Evolutionary conservation across 2,329 filamentous ascomycete genomes (phyloP), one percentile per base, ranked within the genome.

Genomic region (Epichloe aotearoae): DNA sequence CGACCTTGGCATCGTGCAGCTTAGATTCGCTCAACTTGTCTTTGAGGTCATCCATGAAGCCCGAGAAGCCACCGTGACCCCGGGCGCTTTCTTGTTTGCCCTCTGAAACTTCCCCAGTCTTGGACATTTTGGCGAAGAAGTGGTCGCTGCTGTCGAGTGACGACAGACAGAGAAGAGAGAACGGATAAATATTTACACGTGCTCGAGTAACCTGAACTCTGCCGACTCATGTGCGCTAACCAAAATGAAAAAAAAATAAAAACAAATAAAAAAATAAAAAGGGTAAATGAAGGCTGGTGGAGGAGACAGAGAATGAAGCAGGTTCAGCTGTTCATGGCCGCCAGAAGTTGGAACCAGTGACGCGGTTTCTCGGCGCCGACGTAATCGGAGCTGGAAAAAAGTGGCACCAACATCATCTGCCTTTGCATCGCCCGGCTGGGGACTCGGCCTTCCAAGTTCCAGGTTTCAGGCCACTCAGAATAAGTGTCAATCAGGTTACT

Each of bases 1-100:
- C 66, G 50, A 81, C 66, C 61, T 82, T 83, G 55, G 73, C 69
- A 55, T 81, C 76, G 55, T 78, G 72, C 0, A 83, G 64, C 56
- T 74, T 73, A 1, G 72, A 73, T 45, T 74, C 68, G 45, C 73
- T 66, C 3, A 82, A 64, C 61, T 79, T 80, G 47, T 80, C 76
- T 55, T 74, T 79, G 33, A 81, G 57, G 58, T 73, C 76, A 23
- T 74, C 69, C 20, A 69, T 58, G 47, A 75, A 60, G 52, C 66
- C 58, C 4, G 61, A 59, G 51, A 66, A 62, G 38, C 58, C 61
- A 33, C 63, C 57, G n/a, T 56, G 52, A 3, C 38, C 36, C 12
- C 43, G 20, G 20, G 38, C 14, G 7, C 36, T 43, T 17, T 19
- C 33, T 44, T 43, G 20, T 8, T 51, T 30, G 17, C 46, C 38